A percentile compares a stretch with the other conserved stretches of the same genome.
These are phyloP conservation scores for Penicillium sumatraense DNA, from an alignment of 2,329 filamentous ascomycete genomes.

Conservation along the genomic window DNA sequence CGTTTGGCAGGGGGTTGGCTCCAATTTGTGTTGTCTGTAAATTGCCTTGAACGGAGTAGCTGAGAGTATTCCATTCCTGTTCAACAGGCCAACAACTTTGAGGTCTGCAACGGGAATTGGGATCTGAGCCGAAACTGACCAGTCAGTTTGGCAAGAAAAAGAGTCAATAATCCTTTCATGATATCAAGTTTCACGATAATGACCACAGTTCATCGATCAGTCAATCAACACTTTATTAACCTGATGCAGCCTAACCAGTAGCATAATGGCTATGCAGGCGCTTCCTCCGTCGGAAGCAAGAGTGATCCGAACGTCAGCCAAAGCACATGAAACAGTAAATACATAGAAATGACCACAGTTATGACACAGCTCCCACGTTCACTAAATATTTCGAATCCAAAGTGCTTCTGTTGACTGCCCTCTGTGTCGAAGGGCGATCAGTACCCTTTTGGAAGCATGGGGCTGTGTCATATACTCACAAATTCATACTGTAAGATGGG, in stretches of 20 bases:
- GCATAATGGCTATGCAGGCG: not conserved
- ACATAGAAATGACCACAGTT: not conserved
- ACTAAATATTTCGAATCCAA: not conserved
- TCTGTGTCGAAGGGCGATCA: not conserved
- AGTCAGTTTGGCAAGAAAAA: not conserved
- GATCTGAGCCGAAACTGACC: not conserved
- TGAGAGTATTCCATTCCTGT: not conserved
- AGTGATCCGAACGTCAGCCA: not conserved
- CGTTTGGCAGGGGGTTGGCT: conserved; percentile 1
- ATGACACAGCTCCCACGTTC: not conserved
- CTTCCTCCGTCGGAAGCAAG: not conserved
- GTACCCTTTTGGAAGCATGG: not conserved
- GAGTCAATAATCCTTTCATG: not conserved
- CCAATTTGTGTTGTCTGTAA: not conserved
- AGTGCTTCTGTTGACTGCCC: not conserved
- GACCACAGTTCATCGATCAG: not conserved
- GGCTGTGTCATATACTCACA: not conserved
- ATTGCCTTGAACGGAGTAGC: not conserved
- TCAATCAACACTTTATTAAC: not conserved
- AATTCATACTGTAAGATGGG: no score
- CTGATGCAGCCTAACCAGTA: not conserved
- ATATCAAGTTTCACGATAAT: not conserved
- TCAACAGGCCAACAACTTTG: conserved; percentile 7
- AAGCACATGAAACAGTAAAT: not conserved
- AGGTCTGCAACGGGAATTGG: conserved; percentile 7